A percentile compares a stretch with the other conserved stretches of the same genome.
Evolutionary conservation across 1,284 basidiomycete species (phyloP).

Genomic region (Trichosporon faecale): DNA sequence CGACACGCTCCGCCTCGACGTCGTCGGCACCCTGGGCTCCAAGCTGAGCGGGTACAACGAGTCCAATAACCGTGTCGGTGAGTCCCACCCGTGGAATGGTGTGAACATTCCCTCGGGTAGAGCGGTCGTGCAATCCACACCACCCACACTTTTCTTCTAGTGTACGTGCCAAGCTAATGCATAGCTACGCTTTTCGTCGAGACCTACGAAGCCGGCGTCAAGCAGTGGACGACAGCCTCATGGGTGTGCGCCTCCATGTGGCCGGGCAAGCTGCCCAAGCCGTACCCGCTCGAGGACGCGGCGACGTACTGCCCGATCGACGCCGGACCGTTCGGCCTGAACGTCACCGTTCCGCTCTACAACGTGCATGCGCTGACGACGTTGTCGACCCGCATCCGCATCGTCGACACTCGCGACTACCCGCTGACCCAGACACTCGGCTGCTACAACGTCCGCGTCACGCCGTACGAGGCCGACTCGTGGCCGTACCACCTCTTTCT

Average conservation of each 20-base stretch:
- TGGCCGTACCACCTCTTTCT: conserved; percentile 75
- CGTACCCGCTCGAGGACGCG: conserved; percentile 50
- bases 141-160: conserved; percentile 15
- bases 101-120: conserved; percentile 1
- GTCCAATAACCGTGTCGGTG: conserved; percentile 45
- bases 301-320: conserved; percentile 67
- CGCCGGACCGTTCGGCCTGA: conserved; percentile 75
- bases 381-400: conserved; percentile 74
- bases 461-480: conserved; percentile 64
- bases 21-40: conserved; percentile 48
- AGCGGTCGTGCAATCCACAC: background rate
- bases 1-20: conserved; percentile 46
- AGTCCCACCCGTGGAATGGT: background rate
- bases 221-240: conserved; percentile 65
- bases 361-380: conserved; percentile 73
- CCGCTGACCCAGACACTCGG: conserved; percentile 65
- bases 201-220: conserved; percentile 72
- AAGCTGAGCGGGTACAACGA: conserved; percentile 63
- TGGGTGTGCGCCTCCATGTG: conserved; percentile 72
- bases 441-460: conserved; percentile 75
- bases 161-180: conserved; percentile 1
- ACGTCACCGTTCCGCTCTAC: conserved; percentile 69
- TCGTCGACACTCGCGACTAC: conserved; percentile 69
- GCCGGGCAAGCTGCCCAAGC: conserved; percentile 62
- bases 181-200: conserved; percentile 80